Evolutionary conservation across 2,329 filamentous ascomycete species (phyloP), one percentile per base, ranked within the genome.

Genomic region (Paecilomyces formosus): DNA sequence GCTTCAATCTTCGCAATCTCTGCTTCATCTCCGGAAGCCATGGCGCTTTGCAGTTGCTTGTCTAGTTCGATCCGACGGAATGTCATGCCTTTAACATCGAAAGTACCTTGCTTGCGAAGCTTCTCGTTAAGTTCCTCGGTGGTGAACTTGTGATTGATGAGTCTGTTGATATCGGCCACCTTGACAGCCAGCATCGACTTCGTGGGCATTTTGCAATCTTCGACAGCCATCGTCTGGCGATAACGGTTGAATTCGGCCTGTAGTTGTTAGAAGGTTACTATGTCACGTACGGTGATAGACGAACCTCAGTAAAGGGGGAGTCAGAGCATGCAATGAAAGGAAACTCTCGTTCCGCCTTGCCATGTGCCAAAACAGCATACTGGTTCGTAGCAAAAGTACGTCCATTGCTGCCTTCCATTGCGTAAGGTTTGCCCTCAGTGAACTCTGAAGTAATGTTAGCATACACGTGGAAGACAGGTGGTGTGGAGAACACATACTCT

Each of bases 251-350:
- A 89, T 71, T 99, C 94, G 55, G 81, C 78, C 83, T 94, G 61
- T 6, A 26, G 7, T 2, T 15, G 21, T 30, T n/a, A 6, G 11
- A 26, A 24, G 8, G 24, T 22, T 7, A n/a, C 13, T 21, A 52
- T 28, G 6, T n/a, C 50, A 24, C 6, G 22, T 52, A 18, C 22
- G n/a, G 1, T 15, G 21, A 8, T 7, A 53, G 26, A 72, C 81
- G 63, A 78, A 90, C 88, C 74, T 94, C 91, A n/a, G 88, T 90
- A 68, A 97, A 89, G 50, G 82, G 80, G 55, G 87, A 85, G 72
- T 96, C 92, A 0, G 94, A 97, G 70, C 93, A 92, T 62, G 88
- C 88, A 61, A 94, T 88, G 73, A 97, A 97, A 3, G 92, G 92
- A 76, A 92, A 97, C 35, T 92, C 86, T 71, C 88, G 88, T 69